Base-by-base conservation (phyloP, 225 moss, liverwort and hornwort genomes). In the Sphagnum contortum region DNA sequence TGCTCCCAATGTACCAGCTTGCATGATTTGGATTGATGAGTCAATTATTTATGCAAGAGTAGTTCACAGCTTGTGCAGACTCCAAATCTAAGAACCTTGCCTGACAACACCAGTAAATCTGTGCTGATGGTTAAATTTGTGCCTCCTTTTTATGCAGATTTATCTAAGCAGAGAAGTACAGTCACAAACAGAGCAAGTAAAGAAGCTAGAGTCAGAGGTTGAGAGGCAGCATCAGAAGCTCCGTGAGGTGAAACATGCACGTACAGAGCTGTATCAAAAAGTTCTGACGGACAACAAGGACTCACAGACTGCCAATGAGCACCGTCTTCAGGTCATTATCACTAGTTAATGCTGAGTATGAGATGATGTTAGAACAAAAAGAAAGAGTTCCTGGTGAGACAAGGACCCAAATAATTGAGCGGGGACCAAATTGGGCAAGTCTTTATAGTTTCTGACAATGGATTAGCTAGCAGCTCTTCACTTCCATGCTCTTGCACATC, bases 111-210 rank as follows among this genome's bases (percentile, higher is more conserved):
- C 29, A 29, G 29, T 29, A 29, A 29, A 29, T 2, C 9, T 6
- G 52, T 52, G 7, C 52, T 52, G 52, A 52, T 52, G 52, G 52
- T 52, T 9, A 52, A 52, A 9, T 52, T 52, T 52, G 7, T 5
- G 9, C 7, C 9, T 6, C 7, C 6, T 5, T 45, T 12, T 47
- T 45, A 45, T 13, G 60, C 69, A 87, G 96, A 81, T 88, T 49
- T 92, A 96, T 72, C n/a, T 96, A 11, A 85, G 71, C 48, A 85
- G 81, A 72, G 92, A 96, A 65, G 85, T 82, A 10, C 85, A 85
- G 3, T 52, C 61, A 48, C 81, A 87, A 3, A 52, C 61, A 64
- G 85, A 96, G 51, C 87, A 83, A 57, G 58, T 85, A 9, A 92
- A 75, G 46, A 96, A 96, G 64, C 48, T 85, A 62, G 87, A 96